phyloP scores from a whole-genome alignment of 2,329 filamentous ascomycete genomes.

The Xylariaceae sp. region DNA sequence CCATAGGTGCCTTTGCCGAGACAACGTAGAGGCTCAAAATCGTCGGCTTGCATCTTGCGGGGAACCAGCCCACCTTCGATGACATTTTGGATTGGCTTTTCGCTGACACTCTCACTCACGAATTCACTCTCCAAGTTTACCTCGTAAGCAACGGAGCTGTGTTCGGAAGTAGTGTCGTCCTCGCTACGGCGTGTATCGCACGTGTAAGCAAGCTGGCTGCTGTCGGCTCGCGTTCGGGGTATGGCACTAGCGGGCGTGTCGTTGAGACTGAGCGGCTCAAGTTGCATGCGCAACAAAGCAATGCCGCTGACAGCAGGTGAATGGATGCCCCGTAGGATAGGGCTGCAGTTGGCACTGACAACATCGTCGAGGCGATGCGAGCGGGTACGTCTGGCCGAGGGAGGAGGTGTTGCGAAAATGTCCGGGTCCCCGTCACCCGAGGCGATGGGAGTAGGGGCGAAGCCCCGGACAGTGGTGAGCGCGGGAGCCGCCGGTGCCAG shows the following conservation, averaged over 20 bases:
- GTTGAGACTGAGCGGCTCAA: slow-evolving; percentile 71
- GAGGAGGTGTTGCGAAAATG: slow-evolving; percentile 36
- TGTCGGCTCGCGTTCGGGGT: slow-evolving; percentile 44
- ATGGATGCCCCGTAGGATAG: slow-evolving; percentile 46
- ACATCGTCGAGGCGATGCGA: slow-evolving; percentile 46
- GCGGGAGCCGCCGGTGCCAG: slow-evolving; percentile 44
- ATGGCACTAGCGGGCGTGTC: slow-evolving; percentile 49
- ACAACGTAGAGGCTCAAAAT: slow-evolving; percentile 87
- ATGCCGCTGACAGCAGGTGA: slow-evolving; percentile 65
- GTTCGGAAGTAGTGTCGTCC: slow-evolving; percentile 64
- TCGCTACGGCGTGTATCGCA: slow-evolving; percentile 53
- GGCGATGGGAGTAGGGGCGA: slow-evolving; percentile 47
- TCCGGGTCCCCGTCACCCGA: slow-evolving; percentile 57
- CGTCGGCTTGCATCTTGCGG: slow-evolving; percentile 82
- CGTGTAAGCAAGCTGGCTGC: slow-evolving; percentile 51
- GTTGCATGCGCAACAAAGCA: slow-evolving; percentile 71
- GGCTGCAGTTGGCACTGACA: slow-evolving; percentile 59
- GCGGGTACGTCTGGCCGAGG: slow-evolving; percentile 37
- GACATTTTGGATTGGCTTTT: slow-evolving; percentile 33
- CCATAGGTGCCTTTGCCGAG: slow-evolving; percentile 95
- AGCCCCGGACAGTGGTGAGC: slow-evolving; percentile 52
- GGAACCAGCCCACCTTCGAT: slow-evolving; percentile 50
- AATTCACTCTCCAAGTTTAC: slow-evolving; percentile 81
- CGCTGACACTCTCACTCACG: slow-evolving; percentile 58
- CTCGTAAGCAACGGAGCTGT: slow-evolving; percentile 69